A percentile compares a stretch with the other conserved stretches of the same genome.
Evolutionary conservation across 345 rosid species (phyloP).

Genomic region (Kernera saxatilis): DNA sequence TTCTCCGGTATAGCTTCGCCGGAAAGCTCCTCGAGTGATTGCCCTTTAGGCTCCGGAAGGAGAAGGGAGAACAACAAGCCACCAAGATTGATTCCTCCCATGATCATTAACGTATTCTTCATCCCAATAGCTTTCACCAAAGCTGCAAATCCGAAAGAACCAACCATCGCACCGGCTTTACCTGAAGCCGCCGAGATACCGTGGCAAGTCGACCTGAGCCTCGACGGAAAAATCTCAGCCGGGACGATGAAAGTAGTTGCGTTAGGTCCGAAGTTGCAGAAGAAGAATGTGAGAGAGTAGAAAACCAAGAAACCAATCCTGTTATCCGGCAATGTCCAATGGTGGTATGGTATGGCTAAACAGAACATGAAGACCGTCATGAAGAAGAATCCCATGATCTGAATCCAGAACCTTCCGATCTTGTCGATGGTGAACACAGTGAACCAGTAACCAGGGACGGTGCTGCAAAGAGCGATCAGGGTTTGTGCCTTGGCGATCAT

Average conservation of each 20-base stretch:
- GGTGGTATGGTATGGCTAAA: slow-evolving; percentile 62
- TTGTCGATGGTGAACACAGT: slow-evolving; percentile 44
- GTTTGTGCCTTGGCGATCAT: slow-evolving; percentile 57
- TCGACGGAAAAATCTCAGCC: slow-evolving; percentile 77
- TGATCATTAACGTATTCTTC: slow-evolving; percentile 34
- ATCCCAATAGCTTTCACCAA: slow-evolving; percentile 45
- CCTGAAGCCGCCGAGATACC: slow-evolving; percentile 74
- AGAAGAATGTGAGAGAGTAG: slow-evolving; percentile 70
- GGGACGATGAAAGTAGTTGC: slow-evolving; percentile 75
- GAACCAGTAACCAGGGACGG: slow-evolving; percentile 69
- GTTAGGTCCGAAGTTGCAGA: slow-evolving; percentile 76
- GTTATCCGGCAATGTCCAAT: slow-evolving; percentile 49
- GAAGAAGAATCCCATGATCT: slow-evolving; percentile 50
- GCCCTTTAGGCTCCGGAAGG: slow-evolving; percentile 52
- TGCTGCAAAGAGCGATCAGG: slow-evolving; percentile 60
- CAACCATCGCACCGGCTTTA: slow-evolving; percentile 68
- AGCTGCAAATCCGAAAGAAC: slow-evolving; percentile 66
- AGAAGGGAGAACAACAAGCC: slow-evolving; percentile 39
- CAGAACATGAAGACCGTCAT: slow-evolving; percentile 65
- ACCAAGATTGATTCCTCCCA: slow-evolving; percentile 35
- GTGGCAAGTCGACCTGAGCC: slow-evolving; percentile 73
- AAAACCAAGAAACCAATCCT: slow-evolving; percentile 49
- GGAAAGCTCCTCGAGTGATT: slow-evolving; percentile 54
- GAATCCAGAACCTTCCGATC: slow-evolving; percentile 49
- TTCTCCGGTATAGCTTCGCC: slow-evolving; percentile 40